A percentile compares a stretch with the other conserved stretches of the same genome.
Evolutionary conservation across 1,139 yeast species (phyloP).

Genomic region (Scheffersomyces titani): DNA sequence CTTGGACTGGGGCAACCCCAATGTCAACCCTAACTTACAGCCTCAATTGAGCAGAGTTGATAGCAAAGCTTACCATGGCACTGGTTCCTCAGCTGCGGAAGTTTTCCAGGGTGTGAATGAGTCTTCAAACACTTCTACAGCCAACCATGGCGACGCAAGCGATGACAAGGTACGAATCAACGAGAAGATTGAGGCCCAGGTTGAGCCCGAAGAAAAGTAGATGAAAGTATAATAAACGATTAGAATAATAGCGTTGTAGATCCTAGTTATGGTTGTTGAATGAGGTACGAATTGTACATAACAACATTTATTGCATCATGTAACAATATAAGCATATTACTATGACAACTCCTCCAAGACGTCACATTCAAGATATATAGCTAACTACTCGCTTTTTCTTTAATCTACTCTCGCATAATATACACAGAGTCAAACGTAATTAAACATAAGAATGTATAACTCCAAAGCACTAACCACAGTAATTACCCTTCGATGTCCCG

Average conservation of each 20-base stretch:
- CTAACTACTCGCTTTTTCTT: too few species aligned
- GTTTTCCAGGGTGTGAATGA: background rate
- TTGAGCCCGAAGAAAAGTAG: background rate
- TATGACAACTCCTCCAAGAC: too few species aligned
- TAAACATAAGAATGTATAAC: too few species aligned
- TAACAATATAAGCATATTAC: too few species aligned
- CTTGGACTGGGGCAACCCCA: slow-evolving; percentile 58
- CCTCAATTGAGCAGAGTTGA: slow-evolving; percentile 6
- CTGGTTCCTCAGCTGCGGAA: background rate
- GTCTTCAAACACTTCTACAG: background rate
- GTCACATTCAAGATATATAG: too few species aligned
- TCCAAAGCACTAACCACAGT: too few species aligned
- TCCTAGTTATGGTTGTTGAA: background rate
- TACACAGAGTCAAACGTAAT: too few species aligned
- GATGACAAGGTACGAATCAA: background rate
- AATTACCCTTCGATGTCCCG: too few species aligned
- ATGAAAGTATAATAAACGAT: too few species aligned
- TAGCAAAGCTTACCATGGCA: background rate
- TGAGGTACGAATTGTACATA: too few species aligned
- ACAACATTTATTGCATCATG: too few species aligned
- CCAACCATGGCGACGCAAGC: background rate
- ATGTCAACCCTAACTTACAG: slow-evolving; percentile 29
- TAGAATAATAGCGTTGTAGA: background rate
- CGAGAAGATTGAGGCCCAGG: background rate
- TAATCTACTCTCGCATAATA: too few species aligned